Conservation (phyloP, 768 basidiomycete species). For the Serendipita vermifera region DNA sequence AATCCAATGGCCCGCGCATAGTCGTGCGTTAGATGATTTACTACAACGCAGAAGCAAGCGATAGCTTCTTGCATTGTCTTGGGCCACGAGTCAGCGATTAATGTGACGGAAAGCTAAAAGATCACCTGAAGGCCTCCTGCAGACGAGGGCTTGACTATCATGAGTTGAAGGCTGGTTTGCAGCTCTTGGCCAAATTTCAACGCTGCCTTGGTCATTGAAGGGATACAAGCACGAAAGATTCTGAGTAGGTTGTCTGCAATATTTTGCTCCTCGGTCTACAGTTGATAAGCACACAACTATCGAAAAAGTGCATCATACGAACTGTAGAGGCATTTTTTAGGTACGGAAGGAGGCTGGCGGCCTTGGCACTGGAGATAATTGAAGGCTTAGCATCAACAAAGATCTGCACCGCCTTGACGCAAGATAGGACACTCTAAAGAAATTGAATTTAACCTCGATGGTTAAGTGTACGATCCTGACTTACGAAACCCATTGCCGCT, state of each 20-base stretch:
- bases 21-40: constrained; percentile 77
- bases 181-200: constrained; percentile 80
- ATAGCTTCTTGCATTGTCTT: constrained; percentile 85
- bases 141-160: constrained; percentile 78
- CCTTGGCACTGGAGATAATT: constrained; percentile 71
- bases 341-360: constrained; percentile 78
- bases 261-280: constrained; percentile 65
- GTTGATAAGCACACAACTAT: background rate
- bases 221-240: constrained; percentile 75
- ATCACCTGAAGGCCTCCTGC: constrained; percentile 53
- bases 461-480: constrained; percentile 23
- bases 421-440: constrained; percentile 62
- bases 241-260: constrained; percentile 79
- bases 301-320: constrained; percentile 19
- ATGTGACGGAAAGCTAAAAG: background rate
- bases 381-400: constrained; percentile 73
- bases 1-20: constrained; percentile 64
- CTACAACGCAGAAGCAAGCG: constrained; percentile 79
- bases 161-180: constrained; percentile 67
- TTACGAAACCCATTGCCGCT: constrained; percentile 60
- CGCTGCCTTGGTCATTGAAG: constrained; percentile 81
- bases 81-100: background rate
- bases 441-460: constrained; percentile 4
- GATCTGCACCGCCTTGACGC: constrained; percentile 72
- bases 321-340: constrained; percentile 73